phyloP scores from a whole-genome alignment of 306 rosid genomes.

The Pyrus bretschneideri region DNA sequence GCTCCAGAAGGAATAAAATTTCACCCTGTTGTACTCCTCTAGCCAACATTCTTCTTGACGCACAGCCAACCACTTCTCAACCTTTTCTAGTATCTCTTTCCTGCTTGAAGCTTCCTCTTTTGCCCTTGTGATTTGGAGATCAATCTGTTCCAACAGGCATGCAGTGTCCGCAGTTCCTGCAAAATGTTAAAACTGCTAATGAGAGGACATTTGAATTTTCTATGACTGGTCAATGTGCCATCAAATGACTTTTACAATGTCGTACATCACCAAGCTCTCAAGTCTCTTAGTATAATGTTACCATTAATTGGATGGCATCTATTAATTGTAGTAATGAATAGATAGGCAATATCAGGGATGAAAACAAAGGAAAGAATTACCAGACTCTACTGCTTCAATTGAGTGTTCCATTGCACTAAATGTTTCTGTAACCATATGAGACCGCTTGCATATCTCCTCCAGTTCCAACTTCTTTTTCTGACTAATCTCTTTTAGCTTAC shows the following conservation, averaged over 20 bases:
- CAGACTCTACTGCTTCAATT: conserved; percentile 37
- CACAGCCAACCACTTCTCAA: conserved; percentile 71
- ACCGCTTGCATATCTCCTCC: conserved; percentile 47
- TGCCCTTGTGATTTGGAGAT: conserved; percentile 41
- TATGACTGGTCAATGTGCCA: background rate
- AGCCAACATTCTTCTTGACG: conserved; percentile 80
- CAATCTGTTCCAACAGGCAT: conserved; percentile 43
- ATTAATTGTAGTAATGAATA: background rate
- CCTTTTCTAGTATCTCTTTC: conserved; percentile 69
- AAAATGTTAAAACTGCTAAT: background rate
- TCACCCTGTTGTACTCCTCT: conserved; percentile 81
- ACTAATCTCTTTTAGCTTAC: conserved; percentile 57
- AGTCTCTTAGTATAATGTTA: background rate
- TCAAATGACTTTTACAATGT: background rate
- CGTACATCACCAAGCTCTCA: background rate
- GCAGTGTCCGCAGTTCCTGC: conserved; percentile 39
- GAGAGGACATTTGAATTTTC: background rate
- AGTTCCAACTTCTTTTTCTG: conserved; percentile 53
- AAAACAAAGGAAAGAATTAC: conserved; percentile 10
- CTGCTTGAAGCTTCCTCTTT: conserved; percentile 61
- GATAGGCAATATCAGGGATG: background rate
- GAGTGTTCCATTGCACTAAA: conserved; percentile 25
- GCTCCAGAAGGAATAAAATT: background rate
- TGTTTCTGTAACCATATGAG: conserved; percentile 41
- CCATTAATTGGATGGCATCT: background rate